These are phyloP conservation scores for Aureobasidium sp. DNA, from an alignment of 2,329 filamentous ascomycete species.

Conservation along the genomic window DNA sequence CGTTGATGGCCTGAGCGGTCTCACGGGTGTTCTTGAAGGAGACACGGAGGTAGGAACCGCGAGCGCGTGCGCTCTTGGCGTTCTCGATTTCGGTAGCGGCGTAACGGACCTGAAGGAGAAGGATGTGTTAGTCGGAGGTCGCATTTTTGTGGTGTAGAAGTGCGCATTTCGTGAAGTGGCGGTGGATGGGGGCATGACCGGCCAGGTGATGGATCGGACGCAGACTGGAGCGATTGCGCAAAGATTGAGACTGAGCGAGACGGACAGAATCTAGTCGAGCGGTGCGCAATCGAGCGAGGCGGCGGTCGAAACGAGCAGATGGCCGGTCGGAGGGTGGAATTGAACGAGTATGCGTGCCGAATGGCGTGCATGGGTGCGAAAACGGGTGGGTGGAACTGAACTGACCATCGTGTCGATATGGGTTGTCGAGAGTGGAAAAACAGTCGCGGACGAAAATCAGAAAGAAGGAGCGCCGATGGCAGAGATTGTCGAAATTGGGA, in stretches of 20 bases:
- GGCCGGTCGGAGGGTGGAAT: background rate
- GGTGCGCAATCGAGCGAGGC: slow-evolving; percentile 2
- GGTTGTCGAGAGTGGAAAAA: slow-evolving; percentile 21
- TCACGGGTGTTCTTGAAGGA: slow-evolving; percentile 99
- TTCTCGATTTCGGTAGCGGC: slow-evolving; percentile 79
- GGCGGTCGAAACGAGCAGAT: slow-evolving; percentile 4
- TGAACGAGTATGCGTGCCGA: background rate
- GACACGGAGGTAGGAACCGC: slow-evolving; percentile 97
- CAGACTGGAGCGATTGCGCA: background rate
- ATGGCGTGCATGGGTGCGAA: background rate
- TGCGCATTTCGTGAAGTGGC: background rate
- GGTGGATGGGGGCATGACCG: background rate
- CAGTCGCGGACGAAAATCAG: background rate
- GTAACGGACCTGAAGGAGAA: slow-evolving; percentile 72
- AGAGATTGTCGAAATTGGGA: too few relatives aligned
- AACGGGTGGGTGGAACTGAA: background rate
- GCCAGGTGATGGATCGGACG: background rate
- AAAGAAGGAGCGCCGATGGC: too few relatives aligned
- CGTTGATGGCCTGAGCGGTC: slow-evolving; percentile 98
- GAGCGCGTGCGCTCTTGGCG: slow-evolving; percentile 92
- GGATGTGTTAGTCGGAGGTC: slow-evolving; percentile 3
- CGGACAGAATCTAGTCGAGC: background rate
- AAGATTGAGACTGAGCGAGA: background rate
- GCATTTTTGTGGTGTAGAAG: background rate
- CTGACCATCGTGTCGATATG: slow-evolving; percentile 37